Conservation (phyloP, 1,284 basidiomycete genomes). For the Austroboletus rostrupii region DNA sequence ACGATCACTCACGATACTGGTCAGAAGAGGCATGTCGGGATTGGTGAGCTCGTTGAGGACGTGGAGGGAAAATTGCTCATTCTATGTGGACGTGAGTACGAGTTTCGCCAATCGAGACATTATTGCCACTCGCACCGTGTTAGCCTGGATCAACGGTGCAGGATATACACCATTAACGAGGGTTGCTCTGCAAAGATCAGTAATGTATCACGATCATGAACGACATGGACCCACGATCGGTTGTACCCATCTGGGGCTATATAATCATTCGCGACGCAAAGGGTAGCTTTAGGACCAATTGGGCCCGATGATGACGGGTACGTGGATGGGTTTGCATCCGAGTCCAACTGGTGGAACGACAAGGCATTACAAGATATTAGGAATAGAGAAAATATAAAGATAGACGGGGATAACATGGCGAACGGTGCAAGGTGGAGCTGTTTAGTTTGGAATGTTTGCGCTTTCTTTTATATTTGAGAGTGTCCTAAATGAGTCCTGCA, state of each 20-base stretch:
- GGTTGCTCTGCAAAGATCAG: conserved; percentile 4
- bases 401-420: conserved; percentile 5
- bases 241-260: conserved; percentile 29
- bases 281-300: not conserved
- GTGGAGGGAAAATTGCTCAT: conserved; percentile 8
- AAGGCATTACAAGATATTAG: conserved; percentile 3
- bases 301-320: not conserved
- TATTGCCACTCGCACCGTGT: conserved; percentile 8
- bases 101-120: conserved; percentile 11
- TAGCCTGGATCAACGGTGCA: conserved; percentile 14
- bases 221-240: conserved; percentile 18
- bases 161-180: conserved; percentile 13
- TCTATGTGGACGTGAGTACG: conserved; percentile 3
- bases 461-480: conserved; percentile 14
- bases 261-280: conserved; percentile 19
- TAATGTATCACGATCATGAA: not conserved
- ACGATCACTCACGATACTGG: conserved; percentile 23
- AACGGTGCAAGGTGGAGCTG: not conserved
- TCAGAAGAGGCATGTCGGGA: conserved; percentile 23
- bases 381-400: conserved; percentile 12
- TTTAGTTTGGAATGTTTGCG: not conserved
- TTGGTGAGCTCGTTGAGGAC: conserved; percentile 30
- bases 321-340: not conserved
- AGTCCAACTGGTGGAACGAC: not conserved
- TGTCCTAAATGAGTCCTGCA: not conserved